A percentile compares a stretch with the other conserved stretches of the same genome.
These are phyloP conservation scores for Nephelium lappaceum DNA, from an alignment of 345 rosid genomes.

Conservation along the genomic window DNA sequence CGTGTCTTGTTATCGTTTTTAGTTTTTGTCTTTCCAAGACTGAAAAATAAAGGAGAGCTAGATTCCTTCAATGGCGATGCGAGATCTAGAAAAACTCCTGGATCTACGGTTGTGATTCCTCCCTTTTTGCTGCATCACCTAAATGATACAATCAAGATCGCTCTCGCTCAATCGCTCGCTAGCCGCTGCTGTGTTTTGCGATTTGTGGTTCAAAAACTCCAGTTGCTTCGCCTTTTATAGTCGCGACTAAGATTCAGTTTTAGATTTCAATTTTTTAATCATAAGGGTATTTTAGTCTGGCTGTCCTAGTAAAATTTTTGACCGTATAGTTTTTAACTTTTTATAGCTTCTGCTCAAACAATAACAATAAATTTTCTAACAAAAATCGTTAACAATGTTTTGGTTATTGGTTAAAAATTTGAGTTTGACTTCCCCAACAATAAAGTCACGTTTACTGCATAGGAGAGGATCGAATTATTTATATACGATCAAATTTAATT, in stretches of 20 bases:
- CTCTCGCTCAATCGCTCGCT: neutral
- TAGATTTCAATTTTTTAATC: neutral
- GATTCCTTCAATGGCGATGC: constrained; percentile 72
- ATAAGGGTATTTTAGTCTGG: too few relatives aligned
- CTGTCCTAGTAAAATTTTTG: too few relatives aligned
- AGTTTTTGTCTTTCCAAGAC: neutral
- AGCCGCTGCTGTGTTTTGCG: neutral
- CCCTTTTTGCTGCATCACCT: constrained; percentile 80
- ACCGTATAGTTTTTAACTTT: too few relatives aligned
- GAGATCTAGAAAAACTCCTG: constrained; percentile 66
- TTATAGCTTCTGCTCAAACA: too few relatives aligned
- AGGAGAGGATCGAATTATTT: too few relatives aligned
- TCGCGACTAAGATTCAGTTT: neutral
- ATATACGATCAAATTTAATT: too few relatives aligned
- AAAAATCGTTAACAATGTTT: too few relatives aligned
- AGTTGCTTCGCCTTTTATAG: neutral
- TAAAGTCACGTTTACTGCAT: too few relatives aligned
- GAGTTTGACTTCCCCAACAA: too few relatives aligned
- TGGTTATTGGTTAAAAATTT: too few relatives aligned
- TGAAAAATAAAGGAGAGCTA: constrained; percentile 18
- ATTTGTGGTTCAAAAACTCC: neutral
- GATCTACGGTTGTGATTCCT: constrained; percentile 67
- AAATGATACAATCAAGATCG: neutral
- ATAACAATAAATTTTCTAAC: too few relatives aligned
- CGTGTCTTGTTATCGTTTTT: neutral